phyloP scores from a whole-genome alignment of 257 asterid genomes.

The Parsonsia alboflavescens region DNA sequence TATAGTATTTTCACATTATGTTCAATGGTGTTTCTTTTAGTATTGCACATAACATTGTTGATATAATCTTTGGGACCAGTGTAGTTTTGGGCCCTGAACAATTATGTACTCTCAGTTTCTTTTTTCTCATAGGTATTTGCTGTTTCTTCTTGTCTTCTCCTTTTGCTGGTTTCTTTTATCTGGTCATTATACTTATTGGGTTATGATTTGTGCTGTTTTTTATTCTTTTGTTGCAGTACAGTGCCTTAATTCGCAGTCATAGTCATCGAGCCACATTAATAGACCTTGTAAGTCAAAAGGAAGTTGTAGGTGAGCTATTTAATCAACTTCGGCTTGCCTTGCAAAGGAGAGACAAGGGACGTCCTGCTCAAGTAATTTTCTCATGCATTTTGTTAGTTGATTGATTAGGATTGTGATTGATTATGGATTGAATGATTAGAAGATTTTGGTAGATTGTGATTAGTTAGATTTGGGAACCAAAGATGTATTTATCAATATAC shows the following conservation, averaged over 20 bases:
- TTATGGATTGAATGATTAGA: too few relatives aligned
- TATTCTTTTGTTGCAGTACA: constrained; percentile 53
- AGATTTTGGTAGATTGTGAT: too few relatives aligned
- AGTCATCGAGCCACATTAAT: constrained; percentile 59
- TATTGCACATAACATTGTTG: not conserved
- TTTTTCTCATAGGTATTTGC: not conserved
- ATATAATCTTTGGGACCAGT: not conserved
- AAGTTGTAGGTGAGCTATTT: constrained; percentile 84
- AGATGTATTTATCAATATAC: too few relatives aligned
- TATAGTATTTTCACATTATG: not conserved
- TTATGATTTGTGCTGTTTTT: constrained; percentile 2
- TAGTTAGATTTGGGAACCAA: too few relatives aligned
- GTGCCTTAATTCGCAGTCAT: constrained; percentile 60
- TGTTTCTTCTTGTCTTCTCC: not conserved
- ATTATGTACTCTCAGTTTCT: not conserved
- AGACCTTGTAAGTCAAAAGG: constrained; percentile 81
- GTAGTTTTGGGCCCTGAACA: not conserved
- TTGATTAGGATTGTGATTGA: too few relatives aligned
- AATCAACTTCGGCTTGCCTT: constrained; percentile 91
- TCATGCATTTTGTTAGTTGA: not conserved
- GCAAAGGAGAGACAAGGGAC: constrained; percentile 67
- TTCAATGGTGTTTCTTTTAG: not conserved
- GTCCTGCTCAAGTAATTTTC: constrained; percentile 77
- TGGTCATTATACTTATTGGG: not conserved
- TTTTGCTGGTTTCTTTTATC: constrained; percentile 4